Base-by-base conservation (phyloP, 305 asterid species). In the Rubia tinctorum region DNA sequence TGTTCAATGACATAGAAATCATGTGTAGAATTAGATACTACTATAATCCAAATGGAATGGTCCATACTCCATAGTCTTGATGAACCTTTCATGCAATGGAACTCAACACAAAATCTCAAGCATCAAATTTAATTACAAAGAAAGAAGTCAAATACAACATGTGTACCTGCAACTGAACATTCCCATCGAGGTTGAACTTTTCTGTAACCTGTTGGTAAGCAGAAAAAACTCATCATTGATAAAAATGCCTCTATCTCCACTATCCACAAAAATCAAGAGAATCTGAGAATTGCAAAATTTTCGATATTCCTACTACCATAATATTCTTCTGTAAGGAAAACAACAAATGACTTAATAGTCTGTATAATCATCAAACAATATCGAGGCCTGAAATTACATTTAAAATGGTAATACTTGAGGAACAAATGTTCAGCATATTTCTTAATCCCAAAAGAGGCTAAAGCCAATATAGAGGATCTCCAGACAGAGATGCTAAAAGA, bases 131-230 rank as follows among this genome's bases (percentile, higher is more conserved):
- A 67, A 8, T 59, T 1, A 22, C 12, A 20, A 13, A 58, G 23
- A 18, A 17, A 20, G 10, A 8, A 22, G 43, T 18, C 65, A 42
- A 42, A 11, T 59, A 56, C 39, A 71, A 9, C 18, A 45, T 40
- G 39, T n/a, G 66, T 86, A 95, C 99, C 99, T 88, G 97, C 76
- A 95, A 81, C 76, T 91, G 96, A 59, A 86, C 74, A 84, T 89
- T 89, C 73, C 86, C 89, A 37, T 85, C 96, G 23, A 95, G 90
- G 71, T 75, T 88, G 91, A 88, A 93, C 91, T 88, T 95, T 83
- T 87, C 93, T 13, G 77, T 84, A 58, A 79, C 79, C 97, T 93
- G 92, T 84, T 64, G 51, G 72, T 71, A 73, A 72, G 73, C 64
- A 76, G 68, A 75, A 73, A 63, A 65, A 67, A 69, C 71, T 58